These are phyloP conservation scores for Gonapodya sp. DNA, from an alignment of 192 early-diverging fungal species.

Conservation along the genomic window DNA sequence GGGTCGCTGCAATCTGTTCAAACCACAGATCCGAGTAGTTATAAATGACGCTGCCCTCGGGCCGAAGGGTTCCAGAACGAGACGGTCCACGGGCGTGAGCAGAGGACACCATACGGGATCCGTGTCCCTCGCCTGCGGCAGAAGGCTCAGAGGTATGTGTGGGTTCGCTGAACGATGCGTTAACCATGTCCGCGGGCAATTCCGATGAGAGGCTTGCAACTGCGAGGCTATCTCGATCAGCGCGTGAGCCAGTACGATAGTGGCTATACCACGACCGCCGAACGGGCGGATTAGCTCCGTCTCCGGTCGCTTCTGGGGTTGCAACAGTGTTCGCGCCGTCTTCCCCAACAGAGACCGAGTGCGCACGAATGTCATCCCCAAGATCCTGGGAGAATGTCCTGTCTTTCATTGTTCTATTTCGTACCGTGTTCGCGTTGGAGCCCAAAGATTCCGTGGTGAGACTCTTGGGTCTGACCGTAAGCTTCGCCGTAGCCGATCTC, in stretches of 20 bases:
- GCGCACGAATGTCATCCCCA: neutral
- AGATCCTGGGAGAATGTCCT: neutral
- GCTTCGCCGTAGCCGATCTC: neutral
- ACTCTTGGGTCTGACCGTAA: neutral
- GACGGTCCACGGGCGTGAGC: neutral
- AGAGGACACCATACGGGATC: neutral
- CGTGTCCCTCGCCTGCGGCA: neutral
- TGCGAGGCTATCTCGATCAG: neutral
- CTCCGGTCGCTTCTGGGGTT: neutral
- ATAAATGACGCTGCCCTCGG: neutral
- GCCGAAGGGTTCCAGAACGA: neutral
- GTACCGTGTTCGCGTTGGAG: neutral
- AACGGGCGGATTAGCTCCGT: neutral
- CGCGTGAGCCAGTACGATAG: neutral
- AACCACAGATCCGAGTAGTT: neutral
- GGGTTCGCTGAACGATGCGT: neutral
- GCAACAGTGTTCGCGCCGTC: neutral
- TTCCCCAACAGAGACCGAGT: neutral
- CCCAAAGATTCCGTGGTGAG: neutral
- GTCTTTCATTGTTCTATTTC: neutral
- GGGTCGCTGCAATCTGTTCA: neutral
- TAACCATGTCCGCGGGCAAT: neutral
- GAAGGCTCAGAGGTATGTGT: neutral
- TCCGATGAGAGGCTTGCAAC: neutral
- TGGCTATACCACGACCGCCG: neutral